Conservation (phyloP, 1,139 yeast species). For the Sugiyamaella paludigena region DNA sequence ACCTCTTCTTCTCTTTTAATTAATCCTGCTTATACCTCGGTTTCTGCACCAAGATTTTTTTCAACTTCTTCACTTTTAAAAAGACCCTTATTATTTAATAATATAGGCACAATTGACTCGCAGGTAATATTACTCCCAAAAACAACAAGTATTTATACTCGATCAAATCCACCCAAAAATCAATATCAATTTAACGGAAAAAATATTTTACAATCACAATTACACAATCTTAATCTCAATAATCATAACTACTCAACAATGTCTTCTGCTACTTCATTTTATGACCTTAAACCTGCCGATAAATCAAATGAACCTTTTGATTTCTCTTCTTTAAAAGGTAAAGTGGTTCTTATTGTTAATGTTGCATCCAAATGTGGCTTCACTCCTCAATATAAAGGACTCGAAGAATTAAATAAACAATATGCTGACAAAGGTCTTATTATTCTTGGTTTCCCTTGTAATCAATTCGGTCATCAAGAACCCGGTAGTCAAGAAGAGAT, state of each 20-base stretch:
- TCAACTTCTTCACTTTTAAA: no score
- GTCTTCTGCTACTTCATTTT: conserved; percentile 42
- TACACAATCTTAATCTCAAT: not conserved
- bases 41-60: no score
- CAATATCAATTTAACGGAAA: no score
- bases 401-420: conserved; percentile 78
- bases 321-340: conserved; percentile 72
- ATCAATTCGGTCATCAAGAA: conserved; percentile 89
- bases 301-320: conserved; percentile 61
- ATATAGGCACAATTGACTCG: no score
- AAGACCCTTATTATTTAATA: no score
- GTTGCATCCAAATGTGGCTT: conserved; percentile 77
- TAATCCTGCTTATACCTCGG: no score
- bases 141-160: no score
- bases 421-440: conserved; percentile 73
- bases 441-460: conserved; percentile 88
- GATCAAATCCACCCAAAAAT: no score
- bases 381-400: conserved; percentile 68
- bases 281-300: conserved; percentile 57
- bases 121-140: no score
- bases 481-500: conserved; percentile 71
- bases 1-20: no score
- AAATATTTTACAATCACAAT: no score
- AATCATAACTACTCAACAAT: conserved; percentile 14
- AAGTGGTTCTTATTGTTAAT: conserved; percentile 87